Evolutionary conservation across 257 asterid species (phyloP).

Genomic region (Fraxinus americana): DNA sequence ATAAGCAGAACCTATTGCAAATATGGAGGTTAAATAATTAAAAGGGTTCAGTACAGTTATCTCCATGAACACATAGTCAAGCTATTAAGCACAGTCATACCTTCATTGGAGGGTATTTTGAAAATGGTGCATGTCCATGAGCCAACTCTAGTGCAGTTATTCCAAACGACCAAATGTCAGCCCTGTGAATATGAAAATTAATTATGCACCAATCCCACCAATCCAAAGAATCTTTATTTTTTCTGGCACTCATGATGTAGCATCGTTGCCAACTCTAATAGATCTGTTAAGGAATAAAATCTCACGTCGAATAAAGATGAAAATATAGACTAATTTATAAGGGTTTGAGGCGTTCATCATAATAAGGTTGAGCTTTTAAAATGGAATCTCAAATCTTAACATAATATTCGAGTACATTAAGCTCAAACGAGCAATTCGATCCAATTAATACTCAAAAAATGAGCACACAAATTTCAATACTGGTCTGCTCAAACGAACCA

Average conservation of each 20-base stretch:
- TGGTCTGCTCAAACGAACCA: too few relatives aligned
- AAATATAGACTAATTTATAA: too few relatives aligned
- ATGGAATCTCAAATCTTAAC: too few relatives aligned
- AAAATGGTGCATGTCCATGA: constrained; percentile 99
- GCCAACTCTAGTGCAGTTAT: constrained; percentile 99
- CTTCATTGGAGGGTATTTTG: constrained; percentile 99
- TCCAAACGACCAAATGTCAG: constrained; percentile 99
- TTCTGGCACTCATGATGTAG: constrained; percentile 12
- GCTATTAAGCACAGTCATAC: constrained; percentile 39
- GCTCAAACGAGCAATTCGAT: too few relatives aligned
- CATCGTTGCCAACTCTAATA: background rate
- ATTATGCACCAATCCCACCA: constrained; percentile 24
- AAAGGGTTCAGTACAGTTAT: constrained; percentile 22
- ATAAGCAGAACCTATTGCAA: constrained; percentile 79
- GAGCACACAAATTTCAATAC: too few relatives aligned
- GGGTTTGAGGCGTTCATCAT: too few relatives aligned
- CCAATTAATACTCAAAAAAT: too few relatives aligned
- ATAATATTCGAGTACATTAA: too few relatives aligned
- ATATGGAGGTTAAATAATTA: constrained; percentile 16
- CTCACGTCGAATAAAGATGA: too few relatives aligned
- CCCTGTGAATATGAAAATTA: constrained; percentile 53
- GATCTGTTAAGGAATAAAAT: background rate
- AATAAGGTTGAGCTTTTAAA: too few relatives aligned
- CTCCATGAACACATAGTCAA: constrained; percentile 10
- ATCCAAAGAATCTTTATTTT: background rate